Base-by-base conservation (phyloP, 2,329 filamentous ascomycete species). In the Exserohilum turcica region DNA sequence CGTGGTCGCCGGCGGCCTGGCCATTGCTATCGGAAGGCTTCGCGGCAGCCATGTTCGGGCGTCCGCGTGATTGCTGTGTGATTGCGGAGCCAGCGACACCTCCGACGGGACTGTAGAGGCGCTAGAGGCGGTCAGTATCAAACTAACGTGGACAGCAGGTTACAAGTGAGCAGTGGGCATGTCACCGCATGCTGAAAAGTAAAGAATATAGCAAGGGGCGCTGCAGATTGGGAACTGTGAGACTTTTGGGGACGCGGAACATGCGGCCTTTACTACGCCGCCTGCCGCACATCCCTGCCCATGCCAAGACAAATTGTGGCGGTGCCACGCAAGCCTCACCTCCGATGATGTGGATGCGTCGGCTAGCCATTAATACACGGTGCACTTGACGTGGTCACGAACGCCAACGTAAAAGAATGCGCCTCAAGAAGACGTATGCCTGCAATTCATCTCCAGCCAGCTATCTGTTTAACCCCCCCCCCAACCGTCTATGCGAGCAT, bases 401-500 rank as follows among this genome's bases (percentile, higher is more conserved):
- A 5, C 7, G 21, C 4, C 7, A 24, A 24, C 21, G 7, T 24
- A 24, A 24, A 5, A 4, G 21, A 24, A 24, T 24, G 7, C 21
- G 7, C 7, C 21, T 24, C 21, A 24, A 24, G 7, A 4, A 4
- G 7, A 24, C 21, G 4, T 24, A 5, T 24, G 35, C 13, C 18
- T 21, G 15, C 18, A 19, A 16, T 7, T 24, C 21, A 4, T 24
- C 7, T 24, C 7, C 7, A 4, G 7, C 21, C n/a, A 35, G n/a
- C 33, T n/a, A 35, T 16, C 3, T 16, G n/a, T 35, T n/a, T n/a
- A n/a, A n/a, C n/a, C 33, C 33, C 10, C 16, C 3, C 16, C n/a
- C n/a, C 33, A 35, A 6, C 5, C 33, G 13, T 10, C 48, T 54
- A 65, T 28, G 67, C 70, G 61, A 74, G 56, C 71, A 74, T 73